These are phyloP conservation scores for Gypsophila paniculata DNA, from an alignment of 179 eudicot species.

Conservation along the genomic window DNA sequence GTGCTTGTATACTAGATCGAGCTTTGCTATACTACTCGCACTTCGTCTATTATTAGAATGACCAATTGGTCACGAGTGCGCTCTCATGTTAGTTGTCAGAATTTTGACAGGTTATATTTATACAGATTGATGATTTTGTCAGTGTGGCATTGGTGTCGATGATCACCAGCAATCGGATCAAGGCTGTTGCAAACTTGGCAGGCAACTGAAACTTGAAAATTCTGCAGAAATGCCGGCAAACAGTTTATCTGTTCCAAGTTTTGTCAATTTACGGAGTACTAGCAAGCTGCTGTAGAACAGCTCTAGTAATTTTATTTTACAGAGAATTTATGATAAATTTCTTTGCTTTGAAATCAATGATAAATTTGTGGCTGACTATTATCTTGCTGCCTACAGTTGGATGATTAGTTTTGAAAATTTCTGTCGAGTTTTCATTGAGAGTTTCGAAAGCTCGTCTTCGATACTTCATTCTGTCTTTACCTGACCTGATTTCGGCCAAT, in stretches of 20 bases:
- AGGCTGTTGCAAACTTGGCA: neutral
- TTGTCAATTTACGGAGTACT: neutral
- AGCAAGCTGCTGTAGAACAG: neutral
- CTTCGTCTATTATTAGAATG: neutral
- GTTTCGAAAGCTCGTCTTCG: too few relatives aligned
- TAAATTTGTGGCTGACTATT: neutral
- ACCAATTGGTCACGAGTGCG: neutral
- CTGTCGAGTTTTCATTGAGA: too few relatives aligned
- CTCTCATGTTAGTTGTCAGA: conserved; percentile 2
- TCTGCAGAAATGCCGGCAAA: neutral
- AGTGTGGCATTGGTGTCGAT: neutral
- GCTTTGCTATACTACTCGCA: neutral
- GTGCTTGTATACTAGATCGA: neutral
- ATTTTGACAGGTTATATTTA: neutral
- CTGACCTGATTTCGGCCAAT: too few relatives aligned
- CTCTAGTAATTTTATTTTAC: neutral
- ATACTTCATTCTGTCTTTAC: too few relatives aligned
- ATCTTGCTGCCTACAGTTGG: neutral
- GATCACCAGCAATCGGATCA: neutral
- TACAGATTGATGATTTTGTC: neutral
- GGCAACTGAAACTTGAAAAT: neutral
- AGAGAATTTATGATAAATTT: neutral
- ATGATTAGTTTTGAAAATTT: neutral
- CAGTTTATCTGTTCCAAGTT: conserved; percentile 10
- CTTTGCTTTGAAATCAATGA: neutral